Base-by-base conservation (phyloP, 2,329 filamentous ascomycete genomes). In the Herpotrichia juniperi region DNA sequence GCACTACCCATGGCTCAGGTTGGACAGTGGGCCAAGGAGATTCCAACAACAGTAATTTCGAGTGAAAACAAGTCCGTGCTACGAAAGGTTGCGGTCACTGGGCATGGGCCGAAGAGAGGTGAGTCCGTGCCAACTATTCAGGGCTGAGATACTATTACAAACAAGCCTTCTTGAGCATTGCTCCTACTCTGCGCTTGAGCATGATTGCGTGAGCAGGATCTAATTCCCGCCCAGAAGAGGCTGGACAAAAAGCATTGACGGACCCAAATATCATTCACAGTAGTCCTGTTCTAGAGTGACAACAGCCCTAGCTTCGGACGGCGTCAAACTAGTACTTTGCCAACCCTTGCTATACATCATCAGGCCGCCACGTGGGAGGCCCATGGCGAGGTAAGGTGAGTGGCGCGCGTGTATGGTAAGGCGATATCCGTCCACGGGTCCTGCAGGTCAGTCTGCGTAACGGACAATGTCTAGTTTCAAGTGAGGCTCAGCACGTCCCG, bases 261-360 rank as follows among this genome's bases (percentile, higher is more conserved):
- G 34, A 37, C 34, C 21, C 34, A 4, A 17, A 17, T 17, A 37
- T n/a, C 16, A 19, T 5, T 17, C 16, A 21, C 34, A 37, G 17
- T 37, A 21, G 34, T n/a, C 34, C 34, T 42, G 39, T 42, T 42
- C 26, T 19, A 42, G 39, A 37, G 12, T 37, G 17, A 21, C 34
- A 37, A 19, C 8, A 19, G 16, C 11, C 16, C 8, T 4, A 10
- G 4, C 39, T 11, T 10, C 22, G 39, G 22, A 37, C 34, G 26
- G 39, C 39, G n/a, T 16, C 39, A 17, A 25, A 4, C 2, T 25
- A n/a, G 39, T 25, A 42, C 39, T 26, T 42, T 42, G 39, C 39
- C 24, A 26, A 25, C 39, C 37, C 39, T 22, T 42, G 39, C 19
- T 42, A 9, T 12, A 10, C 11, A 10, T 40, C 8, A 6, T 21